These are phyloP conservation scores for Lippia alba DNA, from an alignment of 305 asterid species.

Conservation along the genomic window DNA sequence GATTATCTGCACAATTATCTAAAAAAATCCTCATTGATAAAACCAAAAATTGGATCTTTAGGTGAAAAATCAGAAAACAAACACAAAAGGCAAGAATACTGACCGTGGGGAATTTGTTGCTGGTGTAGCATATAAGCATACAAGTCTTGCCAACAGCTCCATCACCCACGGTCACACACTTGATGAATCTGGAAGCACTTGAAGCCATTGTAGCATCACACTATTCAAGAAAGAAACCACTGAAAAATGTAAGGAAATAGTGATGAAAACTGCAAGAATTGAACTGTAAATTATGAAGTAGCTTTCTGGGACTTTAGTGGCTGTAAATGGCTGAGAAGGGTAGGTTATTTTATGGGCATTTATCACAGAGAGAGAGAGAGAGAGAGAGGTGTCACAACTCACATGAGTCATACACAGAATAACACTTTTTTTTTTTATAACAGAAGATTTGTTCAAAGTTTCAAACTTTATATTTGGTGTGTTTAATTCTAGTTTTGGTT, in stretches of 20 bases:
- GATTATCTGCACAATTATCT: background rate
- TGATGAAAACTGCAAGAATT: background rate
- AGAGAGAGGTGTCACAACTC: constrained; percentile 33
- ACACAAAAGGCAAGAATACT: constrained; percentile 38
- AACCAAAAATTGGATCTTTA: constrained; percentile 32
- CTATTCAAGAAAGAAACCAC: constrained; percentile 40
- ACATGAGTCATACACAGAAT: constrained; percentile 57
- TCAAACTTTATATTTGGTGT: constrained; percentile 21
- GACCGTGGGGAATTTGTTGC: constrained; percentile 95
- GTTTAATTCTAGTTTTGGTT: constrained; percentile 12
- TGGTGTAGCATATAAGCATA: constrained; percentile 98
- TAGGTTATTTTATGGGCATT: constrained; percentile 32
- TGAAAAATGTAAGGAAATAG: background rate
- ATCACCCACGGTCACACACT: constrained; percentile 98
- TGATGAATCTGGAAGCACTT: constrained; percentile 88
- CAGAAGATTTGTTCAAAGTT: constrained; percentile 32
- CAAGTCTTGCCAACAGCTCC: constrained; percentile 99
- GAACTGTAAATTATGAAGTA: constrained; percentile 2
- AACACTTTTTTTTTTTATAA: constrained; percentile 27
- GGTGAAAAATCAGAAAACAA: background rate
- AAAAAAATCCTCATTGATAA: background rate
- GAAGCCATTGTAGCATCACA: constrained; percentile 65
- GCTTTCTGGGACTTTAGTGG: constrained; percentile 20
- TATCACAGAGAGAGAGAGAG: constrained; percentile 31
- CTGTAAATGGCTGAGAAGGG: constrained; percentile 33